Base-by-base conservation (phyloP, 2,329 filamentous ascomycete species). In the Neonectria magnoliae region DNA sequence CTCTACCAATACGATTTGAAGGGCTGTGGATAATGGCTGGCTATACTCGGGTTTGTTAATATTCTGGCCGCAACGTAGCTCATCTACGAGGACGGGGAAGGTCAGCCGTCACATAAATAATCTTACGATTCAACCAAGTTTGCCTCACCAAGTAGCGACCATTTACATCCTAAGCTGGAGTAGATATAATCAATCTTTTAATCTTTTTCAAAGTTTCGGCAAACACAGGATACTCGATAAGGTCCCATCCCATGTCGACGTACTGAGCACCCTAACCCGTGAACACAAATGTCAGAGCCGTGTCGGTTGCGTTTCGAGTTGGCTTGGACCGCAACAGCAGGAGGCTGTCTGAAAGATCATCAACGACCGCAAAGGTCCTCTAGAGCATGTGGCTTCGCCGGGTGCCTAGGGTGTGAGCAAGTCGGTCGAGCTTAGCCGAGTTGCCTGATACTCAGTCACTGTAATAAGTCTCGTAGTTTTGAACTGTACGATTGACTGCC, bases 1-100 rank as follows among this genome's bases (percentile, higher is more conserved):
- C 18, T 81, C 77, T 1, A 80, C 77, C 6, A 85, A 65, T 0
- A 79, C 79, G 2, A 85, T 70, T 67, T 85, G 83, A 2, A 85
- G 62, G 0, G 81, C 80, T 2, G 55, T 27, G 3, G 20, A 48
- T 6, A 48, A 9, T 7, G 45, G 45, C 8, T 48, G 45, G 22
- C 22, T 27, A 14, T 27, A n/a, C 25, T 27, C 45, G 14, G 45
- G 22, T n/a, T 18, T 41, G 38, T 41, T 18, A n/a, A 41, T 41
- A 6, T 41, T 5, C 2, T 41, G 16, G 14, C 18, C 18, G 8
- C 16, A n/a, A 18, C 38, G 38, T 9, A 41, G 16, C n/a, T 41
- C 38, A 41, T 41, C 38, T 41, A 3, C 18, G 16, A n/a, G n/a
- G n/a, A n/a, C n/a, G n/a, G n/a, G n/a, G n/a, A n/a, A n/a, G n/a